Evolutionary conservation across 2,329 filamentous ascomycete species (phyloP).

Genomic region (Fusarium anthophilum): DNA sequence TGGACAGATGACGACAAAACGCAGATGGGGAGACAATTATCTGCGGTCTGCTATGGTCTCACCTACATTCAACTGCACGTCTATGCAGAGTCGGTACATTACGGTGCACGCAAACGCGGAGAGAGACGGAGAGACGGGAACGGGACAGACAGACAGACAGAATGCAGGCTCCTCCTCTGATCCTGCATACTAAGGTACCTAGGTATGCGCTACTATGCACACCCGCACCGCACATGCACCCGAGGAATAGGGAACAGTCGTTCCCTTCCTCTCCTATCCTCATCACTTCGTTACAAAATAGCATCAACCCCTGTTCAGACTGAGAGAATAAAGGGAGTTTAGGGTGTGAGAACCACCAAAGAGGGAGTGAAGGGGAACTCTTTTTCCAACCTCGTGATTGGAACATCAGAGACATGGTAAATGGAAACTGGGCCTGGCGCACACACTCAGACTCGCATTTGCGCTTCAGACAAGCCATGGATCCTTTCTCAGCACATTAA

Average conservation of each 20-base stretch:
- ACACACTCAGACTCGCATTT: slow-evolving; percentile 41
- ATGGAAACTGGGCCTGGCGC: slow-evolving; percentile 39
- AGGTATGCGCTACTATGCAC: background rate
- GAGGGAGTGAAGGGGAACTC: slow-evolving; percentile 21
- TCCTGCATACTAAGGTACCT: background rate
- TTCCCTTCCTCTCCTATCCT: slow-evolving; percentile 23
- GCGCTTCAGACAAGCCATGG: slow-evolving; percentile 20
- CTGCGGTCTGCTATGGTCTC: background rate
- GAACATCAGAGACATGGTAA: slow-evolving; percentile 36
- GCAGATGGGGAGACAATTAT: slow-evolving; percentile 9
- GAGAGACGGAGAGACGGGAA: slow-evolving; percentile 31
- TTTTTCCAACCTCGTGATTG: slow-evolving; percentile 28
- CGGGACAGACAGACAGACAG: slow-evolving; percentile 4
- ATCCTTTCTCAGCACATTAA: slow-evolving; percentile 27
- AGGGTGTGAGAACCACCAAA: slow-evolving; percentile 22
- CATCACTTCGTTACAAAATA: slow-evolving; percentile 21
- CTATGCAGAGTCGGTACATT: slow-evolving; percentile 35
- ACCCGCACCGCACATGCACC: slow-evolving; percentile 4
- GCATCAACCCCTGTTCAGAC: slow-evolving; percentile 28
- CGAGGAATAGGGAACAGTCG: slow-evolving; percentile 22
- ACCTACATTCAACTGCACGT: background rate
- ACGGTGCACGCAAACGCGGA: slow-evolving; percentile 30
- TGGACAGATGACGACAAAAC: slow-evolving; percentile 26
- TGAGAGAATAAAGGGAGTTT: slow-evolving; percentile 26
- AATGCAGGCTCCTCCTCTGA: background rate